Percentiles rank a stretch among this genome's conserved stretches.
Conservation (phyloP, 225 moss, liverwort and hornwort genomes). For the Ulota crispa region DNA sequence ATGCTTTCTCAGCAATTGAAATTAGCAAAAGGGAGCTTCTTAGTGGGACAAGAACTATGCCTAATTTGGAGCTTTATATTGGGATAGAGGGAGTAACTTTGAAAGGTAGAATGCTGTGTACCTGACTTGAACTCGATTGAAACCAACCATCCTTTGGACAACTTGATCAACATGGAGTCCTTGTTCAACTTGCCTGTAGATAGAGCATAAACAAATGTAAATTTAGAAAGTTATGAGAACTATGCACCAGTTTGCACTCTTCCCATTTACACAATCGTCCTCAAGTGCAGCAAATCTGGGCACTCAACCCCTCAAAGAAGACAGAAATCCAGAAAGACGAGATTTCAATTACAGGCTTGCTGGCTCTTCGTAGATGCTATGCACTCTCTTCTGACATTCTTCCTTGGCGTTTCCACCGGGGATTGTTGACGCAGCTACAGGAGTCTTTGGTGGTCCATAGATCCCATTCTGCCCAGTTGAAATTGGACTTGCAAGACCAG, state of each 20-base stretch:
- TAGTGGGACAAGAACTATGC: too few species aligned
- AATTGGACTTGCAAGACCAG: conserved; percentile 28
- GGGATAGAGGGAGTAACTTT: too few species aligned
- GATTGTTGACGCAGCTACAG: conserved; percentile 38
- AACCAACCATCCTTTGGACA: conserved; percentile 68
- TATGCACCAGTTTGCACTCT: neutral
- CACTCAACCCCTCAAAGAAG: neutral
- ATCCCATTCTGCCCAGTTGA: conserved; percentile 35
- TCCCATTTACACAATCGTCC: neutral
- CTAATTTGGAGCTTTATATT: too few species aligned
- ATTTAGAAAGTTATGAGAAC: conserved; percentile 1
- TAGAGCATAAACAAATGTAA: conserved; percentile 7
- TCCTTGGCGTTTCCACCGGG: conserved; percentile 50
- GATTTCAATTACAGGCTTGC: conserved; percentile 59
- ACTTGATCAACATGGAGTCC: conserved; percentile 86
- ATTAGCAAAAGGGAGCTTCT: too few species aligned
- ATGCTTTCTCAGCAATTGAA: too few species aligned
- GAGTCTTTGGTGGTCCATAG: conserved; percentile 43
- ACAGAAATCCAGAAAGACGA: neutral
- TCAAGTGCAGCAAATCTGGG: neutral
- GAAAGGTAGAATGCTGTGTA: conserved; percentile 20
- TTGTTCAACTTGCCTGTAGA: conserved; percentile 70
- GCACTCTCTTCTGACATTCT: conserved; percentile 81
- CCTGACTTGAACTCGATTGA: conserved; percentile 71
- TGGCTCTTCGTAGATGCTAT: conserved; percentile 86